These are phyloP conservation scores for Pseudisothecium myosuroides DNA, from an alignment of 225 moss, liverwort and hornwort genomes.

Conservation along the genomic window DNA sequence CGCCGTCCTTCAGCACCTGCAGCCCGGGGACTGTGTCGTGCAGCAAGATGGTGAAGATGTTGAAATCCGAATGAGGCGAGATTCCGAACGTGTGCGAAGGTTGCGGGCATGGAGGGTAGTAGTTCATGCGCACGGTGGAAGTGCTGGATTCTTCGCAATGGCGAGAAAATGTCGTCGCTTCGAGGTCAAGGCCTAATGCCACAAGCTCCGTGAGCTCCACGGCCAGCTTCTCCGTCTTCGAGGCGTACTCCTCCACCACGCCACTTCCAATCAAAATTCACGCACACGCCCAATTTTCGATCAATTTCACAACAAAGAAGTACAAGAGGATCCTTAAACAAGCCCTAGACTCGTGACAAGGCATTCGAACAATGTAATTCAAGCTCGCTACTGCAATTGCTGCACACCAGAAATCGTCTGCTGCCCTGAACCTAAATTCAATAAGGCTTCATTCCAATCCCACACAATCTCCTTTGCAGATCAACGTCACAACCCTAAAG, in stretches of 20 bases:
- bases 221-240: neutral
- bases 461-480: neutral
- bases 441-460: neutral
- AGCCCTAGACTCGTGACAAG: neutral
- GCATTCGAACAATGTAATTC: neutral
- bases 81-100: neutral
- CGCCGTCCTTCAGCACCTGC: neutral
- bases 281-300: neutral
- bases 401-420: neutral
- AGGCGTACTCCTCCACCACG: neutral
- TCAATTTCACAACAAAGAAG: neutral
- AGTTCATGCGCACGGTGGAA: neutral
- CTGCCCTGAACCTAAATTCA: neutral
- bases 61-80: neutral
- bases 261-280: neutral
- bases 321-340: neutral
- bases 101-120: neutral
- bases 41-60: neutral
- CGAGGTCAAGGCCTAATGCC: neutral
- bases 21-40: neutral
- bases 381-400: neutral
- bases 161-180: neutral
- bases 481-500: neutral
- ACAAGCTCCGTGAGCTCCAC: neutral
- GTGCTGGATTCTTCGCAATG: neutral